A percentile compares a stretch with the other conserved stretches of the same genome.
These are phyloP conservation scores for Triticum dicoccoides DNA, from an alignment of 176 grass and related monocot genomes.

Conservation along the genomic window DNA sequence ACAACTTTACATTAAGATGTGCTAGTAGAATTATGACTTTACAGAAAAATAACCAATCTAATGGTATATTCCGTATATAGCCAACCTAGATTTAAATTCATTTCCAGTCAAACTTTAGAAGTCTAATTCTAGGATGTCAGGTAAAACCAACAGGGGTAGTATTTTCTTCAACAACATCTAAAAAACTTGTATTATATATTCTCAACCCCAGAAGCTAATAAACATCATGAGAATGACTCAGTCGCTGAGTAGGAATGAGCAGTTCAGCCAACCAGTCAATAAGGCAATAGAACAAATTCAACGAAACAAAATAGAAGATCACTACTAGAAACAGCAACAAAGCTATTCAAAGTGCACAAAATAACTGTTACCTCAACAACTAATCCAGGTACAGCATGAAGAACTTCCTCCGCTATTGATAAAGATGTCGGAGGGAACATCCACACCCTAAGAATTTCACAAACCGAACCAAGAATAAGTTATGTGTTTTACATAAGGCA, in stretches of 20 bases:
- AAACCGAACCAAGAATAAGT: conserved; percentile 35
- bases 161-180: not conserved
- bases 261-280: conserved; percentile 11
- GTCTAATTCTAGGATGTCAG: no score
- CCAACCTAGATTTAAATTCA: no score
- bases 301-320: not conserved
- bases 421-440: conserved; percentile 81
- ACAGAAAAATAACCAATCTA: no score
- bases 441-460: conserved; percentile 58
- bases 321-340: conserved; percentile 1
- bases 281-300: conserved; percentile 20
- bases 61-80: no score
- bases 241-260: not conserved
- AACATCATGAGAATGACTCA: conserved; percentile 1
- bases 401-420: conserved; percentile 63
- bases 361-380: conserved; percentile 68
- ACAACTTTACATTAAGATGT: not conserved
- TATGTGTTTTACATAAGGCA: not conserved
- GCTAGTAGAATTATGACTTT: no score
- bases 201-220: conserved; percentile 13
- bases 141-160: no score
- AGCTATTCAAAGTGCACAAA: not conserved
- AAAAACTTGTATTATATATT: not conserved
- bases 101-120: no score
- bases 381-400: conserved; percentile 46